Conservation (phyloP, 2,329 filamentous ascomycete species). For the Teratosphaeria gauchensis region DNA sequence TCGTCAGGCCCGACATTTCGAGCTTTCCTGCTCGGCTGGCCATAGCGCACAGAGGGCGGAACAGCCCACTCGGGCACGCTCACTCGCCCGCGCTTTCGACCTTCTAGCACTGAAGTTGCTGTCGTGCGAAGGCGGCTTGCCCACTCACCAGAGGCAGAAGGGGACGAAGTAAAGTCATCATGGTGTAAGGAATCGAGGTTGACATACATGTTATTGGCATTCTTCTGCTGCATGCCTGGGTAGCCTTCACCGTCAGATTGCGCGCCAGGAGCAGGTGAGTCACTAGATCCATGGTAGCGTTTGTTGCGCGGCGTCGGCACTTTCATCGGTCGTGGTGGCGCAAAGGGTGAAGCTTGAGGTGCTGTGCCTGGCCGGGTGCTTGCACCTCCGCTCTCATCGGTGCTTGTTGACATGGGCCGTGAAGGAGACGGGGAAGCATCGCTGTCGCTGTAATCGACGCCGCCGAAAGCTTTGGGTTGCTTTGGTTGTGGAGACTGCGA, state of each 20-base stretch:
- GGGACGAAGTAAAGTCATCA: not conserved
- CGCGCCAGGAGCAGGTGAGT: slow-evolving; percentile 3
- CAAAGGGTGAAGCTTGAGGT: slow-evolving; percentile 5
- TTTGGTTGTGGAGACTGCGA: slow-evolving; percentile 4
- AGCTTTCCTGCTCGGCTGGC: not conserved
- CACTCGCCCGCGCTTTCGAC: not conserved
- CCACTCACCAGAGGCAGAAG: slow-evolving; percentile 1
- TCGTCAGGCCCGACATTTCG: not conserved
- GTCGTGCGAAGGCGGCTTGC: not conserved
- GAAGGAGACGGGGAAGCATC: slow-evolving; percentile 12
- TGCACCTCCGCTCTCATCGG: slow-evolving; percentile 4
- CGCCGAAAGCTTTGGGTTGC: slow-evolving; percentile 8
- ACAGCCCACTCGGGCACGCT: slow-evolving; percentile 2
- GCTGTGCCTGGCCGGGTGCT: slow-evolving; percentile 7
- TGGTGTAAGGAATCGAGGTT: slow-evolving; percentile 3
- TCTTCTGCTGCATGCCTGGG: slow-evolving; percentile 21
- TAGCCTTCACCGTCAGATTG: slow-evolving; percentile 11
- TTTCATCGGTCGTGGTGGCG: slow-evolving; percentile 19
- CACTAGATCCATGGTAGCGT: slow-evolving; percentile 16
- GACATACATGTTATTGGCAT: slow-evolving; percentile 25
- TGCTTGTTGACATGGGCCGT: not conserved
- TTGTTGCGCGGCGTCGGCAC: slow-evolving; percentile 22
- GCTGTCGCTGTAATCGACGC: slow-evolving; percentile 14
- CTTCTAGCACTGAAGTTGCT: not conserved
- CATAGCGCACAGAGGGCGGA: slow-evolving; percentile 2